Evolutionary conservation across 2,329 filamentous ascomycete genomes (phyloP).

Genomic region (Fusarium sublunatum): DNA sequence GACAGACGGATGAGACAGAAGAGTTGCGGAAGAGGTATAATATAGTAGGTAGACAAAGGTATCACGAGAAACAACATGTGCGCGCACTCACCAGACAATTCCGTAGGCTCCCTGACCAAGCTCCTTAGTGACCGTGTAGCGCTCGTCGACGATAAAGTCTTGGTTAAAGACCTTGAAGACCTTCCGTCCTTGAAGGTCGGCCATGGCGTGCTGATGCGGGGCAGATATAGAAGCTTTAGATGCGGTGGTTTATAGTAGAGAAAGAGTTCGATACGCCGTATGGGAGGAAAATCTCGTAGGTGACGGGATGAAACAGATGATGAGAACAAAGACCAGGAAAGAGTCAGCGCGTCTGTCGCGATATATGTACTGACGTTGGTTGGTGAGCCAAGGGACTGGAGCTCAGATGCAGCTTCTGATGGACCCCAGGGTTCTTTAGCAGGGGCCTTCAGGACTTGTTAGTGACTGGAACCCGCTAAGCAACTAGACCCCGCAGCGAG

Average conservation of each 20-base stretch:
- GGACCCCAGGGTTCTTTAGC: slow-evolving; percentile 15
- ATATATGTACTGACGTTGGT: slow-evolving; percentile 46
- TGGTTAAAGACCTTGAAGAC: slow-evolving; percentile 99
- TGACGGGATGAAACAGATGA: slow-evolving; percentile 6
- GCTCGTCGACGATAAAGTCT: slow-evolving; percentile 97
- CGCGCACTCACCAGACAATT: slow-evolving; percentile 84
- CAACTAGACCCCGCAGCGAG: slow-evolving; percentile 39
- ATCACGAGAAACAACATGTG: slow-evolving; percentile 2
- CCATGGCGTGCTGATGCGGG: slow-evolving; percentile 48
- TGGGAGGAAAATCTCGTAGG: not conserved
- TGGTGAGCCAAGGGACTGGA: slow-evolving; percentile 40
- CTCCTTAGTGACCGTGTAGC: slow-evolving; percentile 99
- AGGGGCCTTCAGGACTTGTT: slow-evolving; percentile 40
- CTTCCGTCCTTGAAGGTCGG: slow-evolving; percentile 72
- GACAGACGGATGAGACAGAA: slow-evolving; percentile 29
- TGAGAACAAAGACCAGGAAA: slow-evolving; percentile 29
- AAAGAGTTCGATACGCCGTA: slow-evolving; percentile 7
- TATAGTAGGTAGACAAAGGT: not conserved
- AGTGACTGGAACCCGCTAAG: slow-evolving; percentile 41
- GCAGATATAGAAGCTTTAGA: slow-evolving; percentile 27
- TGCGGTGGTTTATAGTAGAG: slow-evolving; percentile 17
- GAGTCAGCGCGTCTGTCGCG: slow-evolving; percentile 36
- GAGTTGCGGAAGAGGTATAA: slow-evolving; percentile 24
- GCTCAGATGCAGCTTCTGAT: slow-evolving; percentile 32
- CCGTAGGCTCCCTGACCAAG: slow-evolving; percentile 97